Conservation (phyloP, 805 yeast genomes). For the Lachancea quebecensis region DNA sequence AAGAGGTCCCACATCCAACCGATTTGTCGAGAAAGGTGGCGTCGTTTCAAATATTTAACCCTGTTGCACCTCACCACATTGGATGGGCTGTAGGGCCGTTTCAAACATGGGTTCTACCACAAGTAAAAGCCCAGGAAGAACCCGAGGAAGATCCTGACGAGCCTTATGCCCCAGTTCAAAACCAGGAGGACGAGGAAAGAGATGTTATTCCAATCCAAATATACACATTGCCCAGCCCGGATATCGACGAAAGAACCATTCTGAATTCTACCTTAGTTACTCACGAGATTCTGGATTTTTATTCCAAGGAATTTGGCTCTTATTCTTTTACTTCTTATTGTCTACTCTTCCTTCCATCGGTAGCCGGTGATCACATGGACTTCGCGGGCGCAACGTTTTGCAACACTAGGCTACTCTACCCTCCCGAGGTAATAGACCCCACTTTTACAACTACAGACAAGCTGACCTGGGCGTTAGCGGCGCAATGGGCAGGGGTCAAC, state of each 20-base stretch:
- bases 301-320: conserved; percentile 83
- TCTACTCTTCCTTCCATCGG: conserved; percentile 61
- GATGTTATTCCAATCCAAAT: conserved; percentile 50
- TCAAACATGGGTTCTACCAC: conserved; percentile 39
- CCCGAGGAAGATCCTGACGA: conserved; percentile 33
- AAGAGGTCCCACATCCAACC: conserved; percentile 67
- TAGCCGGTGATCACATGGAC: conserved; percentile 44
- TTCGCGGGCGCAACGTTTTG: conserved; percentile 54
- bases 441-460: conserved; percentile 61
- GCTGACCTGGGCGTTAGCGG: conserved; percentile 63
- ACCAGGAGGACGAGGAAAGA: conserved; percentile 28
- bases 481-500: conserved; percentile 91
- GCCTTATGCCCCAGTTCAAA: conserved; percentile 27
- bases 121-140: conserved; percentile 26
- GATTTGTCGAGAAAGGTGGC: conserved; percentile 71
- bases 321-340: conserved; percentile 84
- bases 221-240: conserved; percentile 56
- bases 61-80: conserved; percentile 87
- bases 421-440: conserved; percentile 72
- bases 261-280: conserved; percentile 72
- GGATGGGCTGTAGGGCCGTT: conserved; percentile 96
- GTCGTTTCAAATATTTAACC: conserved; percentile 66
- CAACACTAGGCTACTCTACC: conserved; percentile 62
- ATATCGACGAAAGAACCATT: conserved; percentile 36
- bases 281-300: conserved; percentile 73